Evolutionary conservation across 2,329 filamentous ascomycete species (phyloP).

Genomic region (Lachnellula hyalina): DNA sequence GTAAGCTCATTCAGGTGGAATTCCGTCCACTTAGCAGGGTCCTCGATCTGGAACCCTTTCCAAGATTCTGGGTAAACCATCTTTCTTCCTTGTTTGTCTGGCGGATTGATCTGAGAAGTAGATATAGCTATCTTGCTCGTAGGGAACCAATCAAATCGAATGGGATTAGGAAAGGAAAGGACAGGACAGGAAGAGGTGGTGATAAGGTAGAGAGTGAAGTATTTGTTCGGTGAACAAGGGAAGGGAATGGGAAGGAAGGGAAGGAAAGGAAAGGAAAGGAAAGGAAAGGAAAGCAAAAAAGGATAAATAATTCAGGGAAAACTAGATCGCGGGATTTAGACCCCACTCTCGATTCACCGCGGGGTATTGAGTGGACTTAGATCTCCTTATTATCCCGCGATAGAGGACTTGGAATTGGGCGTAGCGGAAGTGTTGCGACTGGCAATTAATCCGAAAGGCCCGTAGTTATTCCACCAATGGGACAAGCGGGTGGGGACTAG

Average conservation of each 20-base stretch:
- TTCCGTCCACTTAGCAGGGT: slow-evolving; percentile 27
- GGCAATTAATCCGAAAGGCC: not conserved
- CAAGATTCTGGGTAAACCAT: slow-evolving; percentile 51
- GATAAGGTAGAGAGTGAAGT: not conserved
- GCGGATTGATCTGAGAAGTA: not conserved
- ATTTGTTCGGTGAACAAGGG: not conserved
- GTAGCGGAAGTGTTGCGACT: not conserved
- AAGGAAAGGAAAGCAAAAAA: not conserved
- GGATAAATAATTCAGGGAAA: not conserved
- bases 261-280: not conserved
- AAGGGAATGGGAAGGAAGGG: not conserved
- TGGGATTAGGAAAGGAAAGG: not conserved
- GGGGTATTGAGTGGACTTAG: slow-evolving; percentile 1
- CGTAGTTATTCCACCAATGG: not conserved
- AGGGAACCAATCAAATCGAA: not conserved
- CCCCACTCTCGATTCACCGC: slow-evolving; percentile 4
- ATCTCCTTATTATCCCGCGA: slow-evolving; percentile 10
- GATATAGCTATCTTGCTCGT: no score
- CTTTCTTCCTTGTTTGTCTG: slow-evolving; percentile 1
- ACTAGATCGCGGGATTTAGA: not conserved
- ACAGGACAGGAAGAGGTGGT: not conserved
- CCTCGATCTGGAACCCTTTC: slow-evolving; percentile 52
- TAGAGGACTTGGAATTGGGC: not conserved
- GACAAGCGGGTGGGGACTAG: not conserved
- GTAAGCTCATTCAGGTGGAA: slow-evolving; percentile 53